phyloP scores from a whole-genome alignment of 2,329 filamentous ascomycete species.

The Cucurbitaria berberidis region DNA sequence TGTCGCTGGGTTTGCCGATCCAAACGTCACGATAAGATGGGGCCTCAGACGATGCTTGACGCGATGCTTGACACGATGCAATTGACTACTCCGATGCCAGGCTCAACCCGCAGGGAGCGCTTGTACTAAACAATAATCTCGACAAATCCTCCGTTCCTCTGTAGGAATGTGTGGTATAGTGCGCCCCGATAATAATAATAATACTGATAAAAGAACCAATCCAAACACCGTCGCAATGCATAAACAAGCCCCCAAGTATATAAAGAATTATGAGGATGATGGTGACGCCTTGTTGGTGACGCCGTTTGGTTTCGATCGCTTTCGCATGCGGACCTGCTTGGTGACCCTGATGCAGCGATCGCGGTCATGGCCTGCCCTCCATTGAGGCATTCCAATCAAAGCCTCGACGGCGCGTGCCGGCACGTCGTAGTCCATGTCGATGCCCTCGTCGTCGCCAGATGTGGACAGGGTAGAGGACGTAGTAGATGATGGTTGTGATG shows the following conservation, averaged over 20 bases:
- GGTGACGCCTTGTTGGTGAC: constrained; percentile 28
- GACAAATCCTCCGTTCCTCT: background rate
- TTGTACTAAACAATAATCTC: constrained; percentile 5
- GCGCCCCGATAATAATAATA: constrained; percentile 17
- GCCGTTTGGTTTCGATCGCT: constrained; percentile 24
- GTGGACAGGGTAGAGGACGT: constrained; percentile 8
- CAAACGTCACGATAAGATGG: constrained; percentile 2
- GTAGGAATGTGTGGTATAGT: constrained; percentile 37
- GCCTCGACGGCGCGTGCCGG: constrained; percentile 19
- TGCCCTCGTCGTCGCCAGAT: constrained; percentile 40
- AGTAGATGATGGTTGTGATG: constrained; percentile 15
- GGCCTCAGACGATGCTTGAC: background rate
- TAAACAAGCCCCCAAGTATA: constrained; percentile 8
- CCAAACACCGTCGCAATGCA: constrained; percentile 45
- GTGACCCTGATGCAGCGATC: constrained; percentile 34
- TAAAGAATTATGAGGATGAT: constrained; percentile 22
- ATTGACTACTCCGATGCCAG: constrained; percentile 27
- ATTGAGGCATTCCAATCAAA: constrained; percentile 27
- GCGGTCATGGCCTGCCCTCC: constrained; percentile 34
- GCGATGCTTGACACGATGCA: constrained; percentile 5
- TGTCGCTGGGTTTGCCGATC: constrained; percentile 18
- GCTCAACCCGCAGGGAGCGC: constrained; percentile 47
- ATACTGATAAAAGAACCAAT: no score
- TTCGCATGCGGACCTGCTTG: constrained; percentile 43
- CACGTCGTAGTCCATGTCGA: constrained; percentile 40